Evolutionary conservation across 148 eudicot genomes (phyloP), one percentile per base, ranked within the genome.

Genomic region (Nepenthes gracilis): DNA sequence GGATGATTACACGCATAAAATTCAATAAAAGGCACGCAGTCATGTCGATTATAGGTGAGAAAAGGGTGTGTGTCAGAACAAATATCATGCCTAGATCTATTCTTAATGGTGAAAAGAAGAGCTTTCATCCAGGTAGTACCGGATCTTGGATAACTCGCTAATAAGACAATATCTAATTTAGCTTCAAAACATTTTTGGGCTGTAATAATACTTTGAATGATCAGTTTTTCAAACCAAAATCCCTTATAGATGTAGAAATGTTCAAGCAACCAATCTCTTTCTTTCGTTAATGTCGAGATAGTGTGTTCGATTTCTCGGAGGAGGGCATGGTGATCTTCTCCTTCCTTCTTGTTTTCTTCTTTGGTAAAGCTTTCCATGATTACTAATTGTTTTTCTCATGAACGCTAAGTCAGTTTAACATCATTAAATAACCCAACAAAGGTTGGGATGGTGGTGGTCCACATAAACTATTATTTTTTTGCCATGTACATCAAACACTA

Each of bases 91-190:
- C 35, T 48, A 58, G 55, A 47, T 59, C 68, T 57, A 36, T 70
- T 75, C 40, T 62, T 51, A 45, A 43, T 58, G 1, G 74, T 58
- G 37, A 66, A 75, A n/a, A 66, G 49, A 33, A 75, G 73, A 35
- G 74, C 67, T 36, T 38, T 59, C 45, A 69, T 54, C 74, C 78
- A 74, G 0, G 58, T 65, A 35, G 70, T 69, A 35, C 78, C 74
- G 0, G 70, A 65, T 58, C 70, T 69, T 0, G 78, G 71, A 6
- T 57, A 3, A 47, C 74, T 64, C 48, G 62, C 63, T 33, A 74
- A 13, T 47, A 69, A 9, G 40, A 70, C 49, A 54, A 57, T 47
- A 14, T 35, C 7, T 0, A 1, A 8, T 40, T 8, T 4, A 1
- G 45, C 45, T 40, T 40, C 1, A 40, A 40, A 40, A 40, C 45